Evolutionary conservation across 2,329 filamentous ascomycete genomes (phyloP), one percentile per base, ranked within the genome.

Genomic region (Trichoderma atroviride): DNA sequence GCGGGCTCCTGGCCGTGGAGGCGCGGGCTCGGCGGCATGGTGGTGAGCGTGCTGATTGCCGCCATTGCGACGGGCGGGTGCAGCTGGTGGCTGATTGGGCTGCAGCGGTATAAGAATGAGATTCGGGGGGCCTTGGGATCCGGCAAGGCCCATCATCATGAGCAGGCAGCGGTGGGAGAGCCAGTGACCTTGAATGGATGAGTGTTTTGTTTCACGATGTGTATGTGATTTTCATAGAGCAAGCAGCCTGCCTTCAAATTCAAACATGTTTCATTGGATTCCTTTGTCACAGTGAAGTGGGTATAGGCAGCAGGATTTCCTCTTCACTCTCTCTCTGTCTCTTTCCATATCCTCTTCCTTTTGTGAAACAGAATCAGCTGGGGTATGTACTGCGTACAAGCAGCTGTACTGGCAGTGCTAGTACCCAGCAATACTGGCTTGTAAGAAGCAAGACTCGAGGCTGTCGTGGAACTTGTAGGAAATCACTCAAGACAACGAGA

Each of bases 21-120:
- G 77, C 84, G 82, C 68, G 86, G 84, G 22, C 74, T 95, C 29
- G 82, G 92, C 3, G 96, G 96, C 14, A 90, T 93, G 72, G 79
- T 95, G 1, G 83, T 97, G 6, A 93, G 93, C 5, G 87, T 89
- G n/a, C 76, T 95, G 11, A 83, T 93, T 27, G 91, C 92, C 0
- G 88, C 90, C 5, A 79, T 97, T 66, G 90, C 89, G 2, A 97
- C 97, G 89, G 96, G 95, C 1, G 91, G 94, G 14, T 97, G 94
- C 79, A 97, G 93, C 78, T 98, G 94, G 95, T 98, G 96, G 94
- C 82, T 99, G 72, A 98, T 99, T 76, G 92, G 94, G 10, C 80
- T 99, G 79, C 96, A 99, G 81, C 95, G 97, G 82, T 99, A 98
- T 81, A 99, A 99, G 84, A 98, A 98, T 79, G 96, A 98, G 81